phyloP scores from a whole-genome alignment of 805 yeast genomes.

The Clavispora fructus region DNA sequence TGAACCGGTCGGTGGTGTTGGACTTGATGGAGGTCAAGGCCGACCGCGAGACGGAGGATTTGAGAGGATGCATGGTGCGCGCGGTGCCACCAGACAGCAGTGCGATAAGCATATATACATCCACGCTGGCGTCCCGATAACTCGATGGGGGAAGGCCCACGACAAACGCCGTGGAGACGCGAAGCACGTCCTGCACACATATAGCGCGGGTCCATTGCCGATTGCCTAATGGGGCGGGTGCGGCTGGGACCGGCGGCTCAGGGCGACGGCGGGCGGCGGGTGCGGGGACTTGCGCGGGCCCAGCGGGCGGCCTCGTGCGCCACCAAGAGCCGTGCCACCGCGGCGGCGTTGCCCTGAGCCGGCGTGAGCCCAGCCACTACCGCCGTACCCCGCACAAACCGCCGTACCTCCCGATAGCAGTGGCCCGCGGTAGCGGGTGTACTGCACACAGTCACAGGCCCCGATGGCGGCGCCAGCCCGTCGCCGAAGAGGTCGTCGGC shows the following conservation, averaged over 20 bases:
- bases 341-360: background rate
- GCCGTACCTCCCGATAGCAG: background rate
- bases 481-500: slow-evolving; percentile 11
- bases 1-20: background rate
- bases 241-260: no score
- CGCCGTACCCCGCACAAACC: background rate
- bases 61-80: background rate
- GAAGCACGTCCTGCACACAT: no score
- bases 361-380: background rate
- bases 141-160: no score
- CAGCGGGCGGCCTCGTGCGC: background rate
- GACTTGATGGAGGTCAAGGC: background rate
- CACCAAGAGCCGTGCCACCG: background rate
- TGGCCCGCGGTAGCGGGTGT: background rate
- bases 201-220: no score
- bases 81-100: background rate
- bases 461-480: no score
- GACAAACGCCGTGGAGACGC: no score
- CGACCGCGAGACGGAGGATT: background rate
- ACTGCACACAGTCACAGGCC: no score
- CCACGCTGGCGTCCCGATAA: background rate
- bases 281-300: background rate
- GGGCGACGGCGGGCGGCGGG: no score
- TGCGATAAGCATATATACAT: background rate
- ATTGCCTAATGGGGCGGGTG: background rate